A percentile compares a stretch with the other conserved stretches of the same genome.
These are phyloP conservation scores for Lasiodiplodia gonubiensis DNA, from an alignment of 2,329 filamentous ascomycete species.

Conservation along the genomic window DNA sequence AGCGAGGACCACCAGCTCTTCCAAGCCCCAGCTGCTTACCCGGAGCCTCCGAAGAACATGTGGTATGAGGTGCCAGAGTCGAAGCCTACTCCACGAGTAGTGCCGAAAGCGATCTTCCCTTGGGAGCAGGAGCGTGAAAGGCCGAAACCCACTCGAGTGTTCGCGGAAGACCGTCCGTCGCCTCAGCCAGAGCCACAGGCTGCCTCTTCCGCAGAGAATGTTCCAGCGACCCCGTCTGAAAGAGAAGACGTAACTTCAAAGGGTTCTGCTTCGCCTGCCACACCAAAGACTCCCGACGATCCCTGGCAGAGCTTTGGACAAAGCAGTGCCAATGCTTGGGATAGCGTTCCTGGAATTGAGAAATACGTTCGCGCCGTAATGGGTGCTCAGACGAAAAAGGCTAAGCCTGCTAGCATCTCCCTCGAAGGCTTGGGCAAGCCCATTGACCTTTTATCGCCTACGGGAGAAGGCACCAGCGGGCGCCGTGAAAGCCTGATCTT, in stretches of 20 bases:
- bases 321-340: conserved; percentile 80
- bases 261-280: conserved; percentile 33
- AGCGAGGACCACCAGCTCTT: conserved; percentile 77
- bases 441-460: conserved; percentile 42
- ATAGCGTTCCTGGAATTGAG: conserved; percentile 86
- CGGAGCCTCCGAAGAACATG: conserved; percentile 85
- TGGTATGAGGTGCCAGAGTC: conserved; percentile 78
- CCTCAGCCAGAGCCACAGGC: conserved; percentile 41
- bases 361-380: conserved; percentile 78
- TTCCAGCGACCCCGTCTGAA: neutral
- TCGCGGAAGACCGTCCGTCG: conserved; percentile 60
- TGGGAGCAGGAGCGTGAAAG: conserved; percentile 78
- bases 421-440: conserved; percentile 36
- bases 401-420: conserved; percentile 47
- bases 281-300: conserved; percentile 51
- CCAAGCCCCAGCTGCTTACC: conserved; percentile 75
- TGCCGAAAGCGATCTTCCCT: conserved; percentile 78
- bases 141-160: conserved; percentile 69
- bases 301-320: conserved; percentile 77
- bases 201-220: conserved; percentile 17
- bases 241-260: neutral
- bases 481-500: conserved; percentile 67
- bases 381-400: conserved; percentile 64
- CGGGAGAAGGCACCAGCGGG: conserved; percentile 39
- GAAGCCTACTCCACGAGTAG: conserved; percentile 63